phyloP scores from a whole-genome alignment of 768 basidiomycete species.

The Auriscalpium vulgare region DNA sequence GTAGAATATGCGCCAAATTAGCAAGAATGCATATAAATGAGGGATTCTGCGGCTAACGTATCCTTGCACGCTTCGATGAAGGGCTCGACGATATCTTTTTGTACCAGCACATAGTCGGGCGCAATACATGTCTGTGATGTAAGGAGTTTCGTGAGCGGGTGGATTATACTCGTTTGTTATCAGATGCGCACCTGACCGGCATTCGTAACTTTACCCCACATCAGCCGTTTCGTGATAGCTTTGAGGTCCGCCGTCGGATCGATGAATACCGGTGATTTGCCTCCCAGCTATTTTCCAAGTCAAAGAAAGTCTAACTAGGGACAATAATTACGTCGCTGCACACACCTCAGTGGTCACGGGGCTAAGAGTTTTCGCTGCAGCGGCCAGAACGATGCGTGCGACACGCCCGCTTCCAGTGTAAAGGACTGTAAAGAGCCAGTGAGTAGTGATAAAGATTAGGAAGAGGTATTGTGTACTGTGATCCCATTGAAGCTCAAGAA shows the following conservation, averaged over 20 bases:
- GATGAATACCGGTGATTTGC: constrained; percentile 71
- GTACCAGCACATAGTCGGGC: constrained; percentile 27
- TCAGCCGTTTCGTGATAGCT: constrained; percentile 54
- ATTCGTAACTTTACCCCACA: constrained; percentile 75
- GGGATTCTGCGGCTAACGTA: not conserved
- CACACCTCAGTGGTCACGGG: constrained; percentile 53
- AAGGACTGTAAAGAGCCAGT: constrained; percentile 33
- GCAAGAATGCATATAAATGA: no score
- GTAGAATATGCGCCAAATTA: no score
- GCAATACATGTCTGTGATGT: not conserved
- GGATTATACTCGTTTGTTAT: not conserved
- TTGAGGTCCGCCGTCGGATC: constrained; percentile 63
- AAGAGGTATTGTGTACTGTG: constrained; percentile 35
- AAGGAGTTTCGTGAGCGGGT: not conserved
- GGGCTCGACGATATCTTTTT: constrained; percentile 39
- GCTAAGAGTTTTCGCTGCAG: constrained; percentile 71
- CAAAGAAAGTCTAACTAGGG: not conserved
- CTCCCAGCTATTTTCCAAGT: constrained; percentile 39
- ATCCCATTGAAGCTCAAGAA: constrained; percentile 65
- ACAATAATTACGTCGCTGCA: not conserved
- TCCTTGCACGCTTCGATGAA: constrained; percentile 64
- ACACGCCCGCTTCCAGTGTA: constrained; percentile 58
- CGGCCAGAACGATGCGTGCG: constrained; percentile 57
- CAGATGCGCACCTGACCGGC: constrained; percentile 39
- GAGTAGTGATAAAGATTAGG: constrained; percentile 5